phyloP scores from a whole-genome alignment of 208 protist species.

The Leishmania guyanensis region DNA sequence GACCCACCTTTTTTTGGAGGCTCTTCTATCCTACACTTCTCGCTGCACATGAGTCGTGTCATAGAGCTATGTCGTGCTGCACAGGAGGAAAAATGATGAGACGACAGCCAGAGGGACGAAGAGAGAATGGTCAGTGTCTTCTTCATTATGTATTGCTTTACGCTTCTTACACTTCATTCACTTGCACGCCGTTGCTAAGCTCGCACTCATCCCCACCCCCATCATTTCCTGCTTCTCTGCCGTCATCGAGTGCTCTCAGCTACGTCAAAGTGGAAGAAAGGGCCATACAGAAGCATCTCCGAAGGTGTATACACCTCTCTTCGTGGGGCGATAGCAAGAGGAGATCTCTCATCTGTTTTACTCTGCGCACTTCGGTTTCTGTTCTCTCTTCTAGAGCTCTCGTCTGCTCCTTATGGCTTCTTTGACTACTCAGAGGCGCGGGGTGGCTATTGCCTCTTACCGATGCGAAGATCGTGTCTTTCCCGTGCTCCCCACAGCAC shows the following conservation, averaged over 20 bases:
- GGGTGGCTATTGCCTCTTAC: neutral
- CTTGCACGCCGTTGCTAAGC: neutral
- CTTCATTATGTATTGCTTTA: neutral
- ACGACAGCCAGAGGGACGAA: neutral
- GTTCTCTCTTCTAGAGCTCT: too few species aligned
- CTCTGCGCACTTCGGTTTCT: neutral
- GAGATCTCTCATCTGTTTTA: neutral
- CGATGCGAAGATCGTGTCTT: conserved; percentile 49
- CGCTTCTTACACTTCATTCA: neutral
- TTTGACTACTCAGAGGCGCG: too few species aligned
- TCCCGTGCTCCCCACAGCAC: conserved; percentile 32
- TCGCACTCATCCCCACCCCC: neutral
- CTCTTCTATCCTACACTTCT: neutral
- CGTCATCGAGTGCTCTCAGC: neutral
- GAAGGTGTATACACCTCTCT: neutral
- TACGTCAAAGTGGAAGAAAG: neutral
- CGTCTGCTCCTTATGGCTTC: too few species aligned
- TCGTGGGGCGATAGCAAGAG: neutral
- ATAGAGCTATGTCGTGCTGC: neutral
- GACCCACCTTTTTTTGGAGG: neutral
- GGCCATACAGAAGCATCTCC: neutral
- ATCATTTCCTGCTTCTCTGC: neutral
- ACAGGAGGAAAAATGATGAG: neutral
- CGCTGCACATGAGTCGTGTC: neutral
- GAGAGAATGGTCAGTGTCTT: neutral